Evolutionary conservation across 805 yeast genomes (phyloP), one percentile per base, ranked within the genome.

Genomic region (Maudiozyma barnettii): DNA sequence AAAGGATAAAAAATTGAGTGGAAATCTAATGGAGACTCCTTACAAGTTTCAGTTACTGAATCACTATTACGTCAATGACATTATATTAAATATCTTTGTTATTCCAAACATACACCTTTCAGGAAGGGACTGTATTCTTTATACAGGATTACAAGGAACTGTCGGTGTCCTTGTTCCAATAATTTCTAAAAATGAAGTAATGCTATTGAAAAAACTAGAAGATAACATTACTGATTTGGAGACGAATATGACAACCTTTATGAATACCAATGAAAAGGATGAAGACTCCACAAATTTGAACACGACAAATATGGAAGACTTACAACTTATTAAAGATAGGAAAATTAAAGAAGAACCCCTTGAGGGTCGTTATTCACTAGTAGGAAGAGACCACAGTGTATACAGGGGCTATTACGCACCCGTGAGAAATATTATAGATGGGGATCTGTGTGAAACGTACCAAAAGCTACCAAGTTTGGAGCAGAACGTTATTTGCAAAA

Each of bases 321-420:
- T 23, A 12, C 44, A 39, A 26, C 20, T 38, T 16, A 19, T 44
- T 6, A 22, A 39, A 44, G 41, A 43, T 23, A 43, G 18, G 12
- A 37, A 18, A 39, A 35, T 12, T n/a, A 21, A 26, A 9, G 38
- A 40, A 14, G 38, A 43, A 5, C 48, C 16, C 12, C 21, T 55
- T 2, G 65, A 64, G 46, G 68, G 68, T 6, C 49, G 57, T 8
- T 55, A 51, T 41, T 51, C 74, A 4, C 47, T 79, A n/a, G 70
- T 81, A 2, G 91, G 83, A 0, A 72, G 93, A 48, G 84, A 83
- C 51, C 85, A 81, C 48, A 49, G 77, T 51, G 75, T 75, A 48
- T 90, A 74, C 60, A 68, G 97, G 47, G 75, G 97, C 45, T 84
- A 82, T 58, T 88, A 87, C 61, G 79, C 78, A n/a, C 96, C 97